Evolutionary conservation across 768 basidiomycete genomes (phyloP), one percentile per base, ranked within the genome.

Genomic region (Pholiota conissans): DNA sequence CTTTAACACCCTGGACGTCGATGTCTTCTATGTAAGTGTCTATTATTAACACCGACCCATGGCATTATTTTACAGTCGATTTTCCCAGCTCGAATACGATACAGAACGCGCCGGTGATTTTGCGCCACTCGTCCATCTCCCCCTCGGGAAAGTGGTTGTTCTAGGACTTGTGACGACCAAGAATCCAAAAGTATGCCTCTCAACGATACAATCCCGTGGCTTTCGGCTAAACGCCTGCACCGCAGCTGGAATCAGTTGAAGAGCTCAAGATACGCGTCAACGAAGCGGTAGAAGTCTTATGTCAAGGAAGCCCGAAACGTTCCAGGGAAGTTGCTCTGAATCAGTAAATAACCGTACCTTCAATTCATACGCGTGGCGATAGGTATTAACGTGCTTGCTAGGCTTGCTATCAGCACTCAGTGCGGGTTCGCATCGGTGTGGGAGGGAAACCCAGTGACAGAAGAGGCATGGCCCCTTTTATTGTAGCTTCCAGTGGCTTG

Each of bases 61-160:
- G 28, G 10, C 24, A 20, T 54, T 29, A 47, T 30, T n/a, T 49
- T 46, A 57, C 40, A 58, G 50, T 35, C 48, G n/a, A 10, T 30
- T 42, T 49, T 71, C 66, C 63, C 61, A 81, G 84, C 76, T 87
- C 35, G 85, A 86, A 69, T 87, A 85, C 66, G 85, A 88, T 68
- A 82, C 80, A n/a, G 79, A 79, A 59, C 83, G 84, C 48, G 79
- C 84, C 1, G 86, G 86, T 26, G 78, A 82, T 57, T 86, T 86
- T 61, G 63, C 73, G 56, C 82, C 85, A n/a, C 75, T 86, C 13
- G 79, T 73, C 66, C 65, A 74, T 60, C 73, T 86, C 10, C 85
- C 85, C 1, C 67, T 71, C 7, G 73, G 77, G 60, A 81, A 79
- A 62, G 70, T 73, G 11, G 80, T 67, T 22, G 80, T 83, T 20